Evolutionary conservation across 2,329 filamentous ascomycete species (phyloP).

Genomic region (Colletotrichum sp.): DNA sequence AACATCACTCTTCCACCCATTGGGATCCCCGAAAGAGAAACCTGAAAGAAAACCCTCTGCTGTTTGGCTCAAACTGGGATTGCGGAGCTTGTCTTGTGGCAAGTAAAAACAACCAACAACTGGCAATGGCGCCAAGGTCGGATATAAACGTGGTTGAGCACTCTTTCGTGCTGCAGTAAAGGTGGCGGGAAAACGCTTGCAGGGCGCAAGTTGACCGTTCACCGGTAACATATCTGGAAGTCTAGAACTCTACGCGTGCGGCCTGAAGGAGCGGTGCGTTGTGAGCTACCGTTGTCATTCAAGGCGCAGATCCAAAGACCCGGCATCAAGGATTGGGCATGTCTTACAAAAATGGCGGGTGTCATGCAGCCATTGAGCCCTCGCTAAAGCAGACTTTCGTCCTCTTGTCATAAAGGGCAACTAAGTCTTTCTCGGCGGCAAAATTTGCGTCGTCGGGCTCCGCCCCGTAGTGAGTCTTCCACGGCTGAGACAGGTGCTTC

Average conservation of each 20-base stretch:
- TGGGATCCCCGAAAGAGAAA: rapidly evolving
- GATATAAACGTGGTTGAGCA: background rate
- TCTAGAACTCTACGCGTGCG: rapidly evolving
- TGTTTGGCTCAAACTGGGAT: no score
- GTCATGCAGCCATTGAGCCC: background rate
- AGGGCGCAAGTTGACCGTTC: no score
- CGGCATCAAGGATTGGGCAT: background rate
- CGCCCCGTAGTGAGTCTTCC: background rate
- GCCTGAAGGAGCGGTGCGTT: background rate
- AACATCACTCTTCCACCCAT: no score
- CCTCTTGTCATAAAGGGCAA: background rate
- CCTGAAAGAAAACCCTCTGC: rapidly evolving
- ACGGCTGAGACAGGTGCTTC: background rate
- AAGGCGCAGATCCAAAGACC: background rate
- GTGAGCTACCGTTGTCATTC: background rate
- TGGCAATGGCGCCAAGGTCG: no score
- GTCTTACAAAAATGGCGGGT: background rate
- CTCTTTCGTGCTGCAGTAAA: background rate
- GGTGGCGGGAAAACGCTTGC: no score
- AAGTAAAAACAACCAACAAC: no score
- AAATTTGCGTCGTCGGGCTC: background rate
- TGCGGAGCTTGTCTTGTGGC: no score
- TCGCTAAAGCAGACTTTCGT: background rate
- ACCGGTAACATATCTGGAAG: background rate
- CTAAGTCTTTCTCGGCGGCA: rapidly evolving